Percentiles rank a stretch among this genome's conserved stretches.
Evolutionary conservation across 1,284 basidiomycete species (phyloP).

Genomic region (Boletus mariae): DNA sequence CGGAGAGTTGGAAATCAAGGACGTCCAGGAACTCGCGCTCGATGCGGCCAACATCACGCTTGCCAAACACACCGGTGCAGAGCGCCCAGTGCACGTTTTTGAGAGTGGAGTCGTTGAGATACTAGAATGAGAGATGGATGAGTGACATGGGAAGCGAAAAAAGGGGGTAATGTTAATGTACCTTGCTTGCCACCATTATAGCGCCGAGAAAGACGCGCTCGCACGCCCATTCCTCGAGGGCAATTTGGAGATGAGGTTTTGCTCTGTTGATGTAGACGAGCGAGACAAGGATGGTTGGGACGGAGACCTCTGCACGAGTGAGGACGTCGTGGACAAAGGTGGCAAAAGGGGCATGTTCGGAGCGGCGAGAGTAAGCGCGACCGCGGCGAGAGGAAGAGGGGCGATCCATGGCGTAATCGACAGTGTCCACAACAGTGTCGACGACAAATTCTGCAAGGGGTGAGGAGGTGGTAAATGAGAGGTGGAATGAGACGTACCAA

Average conservation of each 20-base stretch:
- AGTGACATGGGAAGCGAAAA: constrained; percentile 14
- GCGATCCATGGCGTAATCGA: constrained; percentile 67
- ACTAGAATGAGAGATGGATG: constrained; percentile 38
- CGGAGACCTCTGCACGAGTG: constrained; percentile 62
- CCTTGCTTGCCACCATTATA: constrained; percentile 69
- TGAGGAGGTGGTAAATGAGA: neutral
- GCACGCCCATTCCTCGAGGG: constrained; percentile 73
- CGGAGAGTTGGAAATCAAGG: constrained; percentile 63
- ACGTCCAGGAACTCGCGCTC: constrained; percentile 77
- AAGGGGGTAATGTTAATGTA: constrained; percentile 33
- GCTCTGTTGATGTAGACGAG: constrained; percentile 71
- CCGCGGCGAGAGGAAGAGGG: constrained; percentile 51
- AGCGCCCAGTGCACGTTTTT: constrained; percentile 78
- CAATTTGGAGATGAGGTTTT: constrained; percentile 69
- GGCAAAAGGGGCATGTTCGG: constrained; percentile 53
- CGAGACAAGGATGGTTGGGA: constrained; percentile 58
- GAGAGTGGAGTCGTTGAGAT: constrained; percentile 69
- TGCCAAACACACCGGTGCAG: constrained; percentile 75
- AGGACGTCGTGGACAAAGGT: constrained; percentile 63
- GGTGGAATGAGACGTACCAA: constrained; percentile 45
- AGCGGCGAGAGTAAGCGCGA: constrained; percentile 43
- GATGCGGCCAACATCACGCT: constrained; percentile 71
- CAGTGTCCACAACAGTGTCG: constrained; percentile 62
- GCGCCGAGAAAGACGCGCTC: constrained; percentile 74
- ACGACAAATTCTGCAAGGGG: constrained; percentile 57